These are phyloP conservation scores for Naganishia albida DNA, from an alignment of 1,284 basidiomycete genomes.

Conservation along the genomic window DNA sequence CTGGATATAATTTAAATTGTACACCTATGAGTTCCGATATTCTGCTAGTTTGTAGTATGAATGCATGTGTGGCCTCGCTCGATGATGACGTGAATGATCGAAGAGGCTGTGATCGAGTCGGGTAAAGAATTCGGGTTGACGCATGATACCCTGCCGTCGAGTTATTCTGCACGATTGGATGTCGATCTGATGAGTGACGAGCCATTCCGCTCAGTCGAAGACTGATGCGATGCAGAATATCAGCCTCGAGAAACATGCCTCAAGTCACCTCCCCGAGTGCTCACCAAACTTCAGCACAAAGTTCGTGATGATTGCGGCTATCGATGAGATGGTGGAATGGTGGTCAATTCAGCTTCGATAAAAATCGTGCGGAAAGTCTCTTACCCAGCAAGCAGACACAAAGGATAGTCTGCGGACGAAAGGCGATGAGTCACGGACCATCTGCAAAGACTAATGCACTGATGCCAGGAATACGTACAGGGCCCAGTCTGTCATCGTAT, in stretches of 20 bases:
- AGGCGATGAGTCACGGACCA: conserved; percentile 22
- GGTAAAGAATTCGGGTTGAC: background rate
- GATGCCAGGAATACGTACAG: conserved; percentile 58
- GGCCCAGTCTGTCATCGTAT: conserved; percentile 93
- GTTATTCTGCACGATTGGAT: no score
- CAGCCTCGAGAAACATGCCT: background rate
- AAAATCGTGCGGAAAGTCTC: background rate
- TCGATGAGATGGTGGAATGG: background rate
- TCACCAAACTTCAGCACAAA: conserved; percentile 65
- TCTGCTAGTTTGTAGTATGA: background rate
- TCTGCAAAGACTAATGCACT: no score
- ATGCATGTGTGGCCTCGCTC: background rate
- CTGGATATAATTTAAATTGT: background rate
- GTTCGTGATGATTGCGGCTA: conserved; percentile 82
- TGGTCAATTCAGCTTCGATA: background rate
- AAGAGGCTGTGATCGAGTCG: no score
- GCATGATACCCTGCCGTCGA: background rate
- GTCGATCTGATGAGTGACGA: background rate
- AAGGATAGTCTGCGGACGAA: conserved; percentile 73
- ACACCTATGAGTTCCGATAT: background rate
- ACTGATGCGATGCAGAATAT: background rate
- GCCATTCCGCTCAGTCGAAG: conserved; percentile 2
- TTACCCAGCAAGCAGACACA: conserved; percentile 71
- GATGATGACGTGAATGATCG: background rate
- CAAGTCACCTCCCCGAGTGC: background rate